phyloP scores from a whole-genome alignment of 148 eudicot genomes.

The Selenicereus undatus region DNA sequence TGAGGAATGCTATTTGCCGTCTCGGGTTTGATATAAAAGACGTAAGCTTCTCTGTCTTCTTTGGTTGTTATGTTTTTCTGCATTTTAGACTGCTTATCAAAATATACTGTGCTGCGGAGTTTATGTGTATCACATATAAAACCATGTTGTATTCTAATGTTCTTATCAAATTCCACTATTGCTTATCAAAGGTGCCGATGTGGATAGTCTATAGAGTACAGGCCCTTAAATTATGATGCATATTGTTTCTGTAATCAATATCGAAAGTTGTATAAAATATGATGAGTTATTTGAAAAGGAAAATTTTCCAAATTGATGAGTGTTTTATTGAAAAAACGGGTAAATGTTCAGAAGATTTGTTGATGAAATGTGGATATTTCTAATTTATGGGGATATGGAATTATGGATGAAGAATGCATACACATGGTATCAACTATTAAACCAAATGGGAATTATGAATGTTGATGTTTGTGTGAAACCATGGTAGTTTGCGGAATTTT shows the following conservation, averaged over 20 bases:
- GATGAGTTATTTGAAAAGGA: background rate
- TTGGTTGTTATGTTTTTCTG: background rate
- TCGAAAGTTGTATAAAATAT: background rate
- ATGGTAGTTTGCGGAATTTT: too few relatives aligned
- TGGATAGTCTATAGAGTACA: background rate
- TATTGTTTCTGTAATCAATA: background rate
- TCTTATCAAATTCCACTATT: background rate
- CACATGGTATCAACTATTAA: background rate
- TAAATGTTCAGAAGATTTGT: too few relatives aligned
- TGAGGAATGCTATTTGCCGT: constrained; percentile 74
- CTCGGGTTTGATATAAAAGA: constrained; percentile 77
- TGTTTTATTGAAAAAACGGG: background rate
- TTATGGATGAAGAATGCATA: background rate
- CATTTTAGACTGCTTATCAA: background rate
- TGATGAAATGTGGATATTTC: background rate
- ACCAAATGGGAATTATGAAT: too few relatives aligned
- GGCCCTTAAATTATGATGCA: background rate
- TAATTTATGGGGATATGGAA: background rate
- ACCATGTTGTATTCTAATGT: background rate
- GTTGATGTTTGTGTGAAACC: too few relatives aligned
- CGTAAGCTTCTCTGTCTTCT: constrained; percentile 24
- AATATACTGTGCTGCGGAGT: background rate
- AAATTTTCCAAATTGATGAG: background rate
- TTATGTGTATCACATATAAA: background rate
- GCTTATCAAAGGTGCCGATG: background rate